phyloP scores from a whole-genome alignment of 2,329 filamentous ascomycete species.

The Sporothrix luriei region DNA sequence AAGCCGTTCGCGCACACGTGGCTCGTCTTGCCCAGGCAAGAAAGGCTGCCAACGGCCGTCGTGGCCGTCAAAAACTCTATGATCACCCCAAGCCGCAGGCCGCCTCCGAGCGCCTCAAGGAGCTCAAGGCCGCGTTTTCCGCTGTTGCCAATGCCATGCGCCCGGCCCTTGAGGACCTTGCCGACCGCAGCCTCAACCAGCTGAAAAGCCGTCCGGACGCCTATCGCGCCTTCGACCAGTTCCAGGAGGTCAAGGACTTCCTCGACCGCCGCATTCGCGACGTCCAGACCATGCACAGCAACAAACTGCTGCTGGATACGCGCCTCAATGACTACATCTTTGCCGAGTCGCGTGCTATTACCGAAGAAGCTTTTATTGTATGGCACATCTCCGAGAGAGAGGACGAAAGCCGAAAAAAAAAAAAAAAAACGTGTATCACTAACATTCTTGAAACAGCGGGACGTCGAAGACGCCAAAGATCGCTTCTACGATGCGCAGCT shows the following conservation, averaged over 20 bases:
- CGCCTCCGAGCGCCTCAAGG: constrained; percentile 64
- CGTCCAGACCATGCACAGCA: constrained; percentile 36
- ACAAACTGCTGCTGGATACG: constrained; percentile 37
- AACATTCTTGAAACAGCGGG: constrained; percentile 33
- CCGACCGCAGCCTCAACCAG: constrained; percentile 60
- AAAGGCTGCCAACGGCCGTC: constrained; percentile 47
- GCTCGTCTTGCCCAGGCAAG: constrained; percentile 40
- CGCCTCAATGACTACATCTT: constrained; percentile 30
- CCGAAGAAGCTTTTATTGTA: constrained; percentile 34
- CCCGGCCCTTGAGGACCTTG: constrained; percentile 66
- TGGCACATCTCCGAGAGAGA: constrained; percentile 5
- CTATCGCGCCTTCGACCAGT: constrained; percentile 58
- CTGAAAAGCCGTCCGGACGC: constrained; percentile 57
- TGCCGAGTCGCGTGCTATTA: constrained; percentile 29
- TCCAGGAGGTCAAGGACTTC: constrained; percentile 53
- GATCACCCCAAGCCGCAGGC: constrained; percentile 58
- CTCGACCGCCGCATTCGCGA: constrained; percentile 52
- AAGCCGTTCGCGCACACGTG: constrained; percentile 37
- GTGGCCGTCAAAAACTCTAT: constrained; percentile 60
- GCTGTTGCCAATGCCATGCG: constrained; percentile 65
- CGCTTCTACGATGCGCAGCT: constrained; percentile 53
- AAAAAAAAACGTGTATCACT: constrained; percentile 23
- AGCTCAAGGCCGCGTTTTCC: constrained; percentile 67
- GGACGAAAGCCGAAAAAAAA: background rate
- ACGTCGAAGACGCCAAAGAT: constrained; percentile 44